phyloP scores from a whole-genome alignment of 371 early-diverging fungal genomes.

The Dichotomocladium elegans region DNA sequence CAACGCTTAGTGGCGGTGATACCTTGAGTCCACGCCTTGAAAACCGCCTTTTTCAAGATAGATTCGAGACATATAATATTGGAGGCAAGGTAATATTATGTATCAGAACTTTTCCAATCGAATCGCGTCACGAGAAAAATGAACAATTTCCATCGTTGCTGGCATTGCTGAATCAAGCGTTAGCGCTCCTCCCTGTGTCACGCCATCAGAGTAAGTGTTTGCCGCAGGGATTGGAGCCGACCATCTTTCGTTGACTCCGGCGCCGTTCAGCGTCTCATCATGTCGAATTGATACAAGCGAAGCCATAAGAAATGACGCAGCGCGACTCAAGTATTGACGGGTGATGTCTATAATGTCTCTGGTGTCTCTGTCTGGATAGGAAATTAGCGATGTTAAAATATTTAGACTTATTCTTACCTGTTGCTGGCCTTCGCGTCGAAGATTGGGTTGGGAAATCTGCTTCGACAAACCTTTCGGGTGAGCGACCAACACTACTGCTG shows the following conservation, averaged over 20 bases:
- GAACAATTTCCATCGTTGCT: slow-evolving; percentile 21
- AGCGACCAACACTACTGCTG: not conserved
- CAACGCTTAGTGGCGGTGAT: too few species aligned
- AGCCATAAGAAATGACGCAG: not conserved
- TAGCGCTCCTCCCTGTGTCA: too few species aligned
- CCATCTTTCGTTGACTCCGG: too few species aligned
- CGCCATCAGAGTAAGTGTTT: too few species aligned
- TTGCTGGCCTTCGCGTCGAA: too few species aligned
- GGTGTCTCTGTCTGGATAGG: not conserved
- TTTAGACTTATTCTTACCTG: too few species aligned
- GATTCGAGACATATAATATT: not conserved
- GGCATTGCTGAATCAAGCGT: slow-evolving; percentile 13
- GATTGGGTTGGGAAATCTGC: too few species aligned
- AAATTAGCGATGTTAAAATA: too few species aligned
- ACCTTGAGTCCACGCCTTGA: too few species aligned
- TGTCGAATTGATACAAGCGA: slow-evolving; percentile 1
- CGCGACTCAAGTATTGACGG: not conserved
- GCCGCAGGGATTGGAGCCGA: too few species aligned
- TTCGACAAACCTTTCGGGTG: too few species aligned
- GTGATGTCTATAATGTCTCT: not conserved
- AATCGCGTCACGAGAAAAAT: slow-evolving; percentile 32
- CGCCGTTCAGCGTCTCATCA: not conserved
- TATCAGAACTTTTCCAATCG: slow-evolving; percentile 29
- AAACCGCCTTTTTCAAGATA: too few species aligned
- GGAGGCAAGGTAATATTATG: not conserved